These are phyloP conservation scores for Aaosphaeria pasadenensis DNA, from an alignment of 2,329 filamentous ascomycete species.

Conservation along the genomic window DNA sequence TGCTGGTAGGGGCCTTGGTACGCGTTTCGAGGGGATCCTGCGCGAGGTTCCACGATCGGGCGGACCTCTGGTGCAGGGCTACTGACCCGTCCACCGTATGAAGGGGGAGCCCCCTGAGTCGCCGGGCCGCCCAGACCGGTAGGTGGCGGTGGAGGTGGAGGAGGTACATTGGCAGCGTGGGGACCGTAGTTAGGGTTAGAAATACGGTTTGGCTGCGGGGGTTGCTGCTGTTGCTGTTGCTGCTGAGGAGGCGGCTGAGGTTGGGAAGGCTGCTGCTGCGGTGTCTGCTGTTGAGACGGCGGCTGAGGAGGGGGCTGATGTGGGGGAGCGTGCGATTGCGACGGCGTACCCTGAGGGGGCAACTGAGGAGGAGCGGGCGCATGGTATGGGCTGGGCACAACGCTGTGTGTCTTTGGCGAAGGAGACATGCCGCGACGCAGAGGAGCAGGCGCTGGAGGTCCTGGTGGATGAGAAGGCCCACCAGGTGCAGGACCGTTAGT, in stretches of 20 bases:
- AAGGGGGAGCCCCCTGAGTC: slow-evolving; percentile 54
- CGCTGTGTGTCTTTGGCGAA: slow-evolving; percentile 58
- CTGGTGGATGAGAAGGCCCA: slow-evolving; percentile 21
- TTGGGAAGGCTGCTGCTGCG: slow-evolving; percentile 30
- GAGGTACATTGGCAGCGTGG: slow-evolving; percentile 46
- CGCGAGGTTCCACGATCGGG: slow-evolving; percentile 76
- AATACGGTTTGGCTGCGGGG: slow-evolving; percentile 47
- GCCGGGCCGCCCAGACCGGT: slow-evolving; percentile 47
- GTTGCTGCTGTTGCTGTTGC: slow-evolving; percentile 19
- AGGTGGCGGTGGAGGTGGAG: slow-evolving; percentile 60
- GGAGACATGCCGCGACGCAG: slow-evolving; percentile 54
- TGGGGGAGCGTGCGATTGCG: slow-evolving; percentile 19
- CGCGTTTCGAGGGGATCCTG: slow-evolving; percentile 85
- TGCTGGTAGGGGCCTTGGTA: slow-evolving; percentile 80
- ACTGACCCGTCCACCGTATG: slow-evolving; percentile 63
- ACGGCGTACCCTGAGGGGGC: slow-evolving; percentile 53
- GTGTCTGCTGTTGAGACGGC: slow-evolving; percentile 24
- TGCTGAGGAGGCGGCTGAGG: slow-evolving; percentile 13
- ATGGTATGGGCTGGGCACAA: slow-evolving; percentile 52
- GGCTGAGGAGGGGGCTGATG: slow-evolving; percentile 23
- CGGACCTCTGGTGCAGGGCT: slow-evolving; percentile 84
- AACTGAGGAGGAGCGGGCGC: slow-evolving; percentile 38
- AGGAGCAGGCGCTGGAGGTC: slow-evolving; percentile 28
- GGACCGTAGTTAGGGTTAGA: slow-evolving; percentile 48
- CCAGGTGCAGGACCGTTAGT: slow-evolving; percentile 42